These are phyloP conservation scores for Lepidium africanum DNA, from an alignment of 345 rosid genomes.

Conservation along the genomic window DNA sequence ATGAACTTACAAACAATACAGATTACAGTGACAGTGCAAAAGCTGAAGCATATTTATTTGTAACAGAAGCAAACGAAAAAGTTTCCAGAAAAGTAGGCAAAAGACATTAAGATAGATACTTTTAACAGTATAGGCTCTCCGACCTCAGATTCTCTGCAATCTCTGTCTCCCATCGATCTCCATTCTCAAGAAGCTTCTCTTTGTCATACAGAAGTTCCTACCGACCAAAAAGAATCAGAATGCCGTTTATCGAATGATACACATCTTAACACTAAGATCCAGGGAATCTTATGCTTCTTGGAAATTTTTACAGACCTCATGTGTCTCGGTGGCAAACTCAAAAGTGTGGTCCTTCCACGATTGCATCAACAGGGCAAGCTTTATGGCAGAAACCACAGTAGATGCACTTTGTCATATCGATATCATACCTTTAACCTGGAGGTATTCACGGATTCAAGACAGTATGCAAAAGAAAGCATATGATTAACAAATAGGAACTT, in stretches of 20 bases:
- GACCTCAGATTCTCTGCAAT: slow-evolving; percentile 95
- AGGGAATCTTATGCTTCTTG: background rate
- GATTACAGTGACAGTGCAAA: background rate
- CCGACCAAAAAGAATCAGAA: slow-evolving; percentile 11
- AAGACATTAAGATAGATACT: too few relatives aligned
- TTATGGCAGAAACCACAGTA: slow-evolving; percentile 99
- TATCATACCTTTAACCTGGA: slow-evolving; percentile 83
- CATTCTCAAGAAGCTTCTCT: slow-evolving; percentile 95
- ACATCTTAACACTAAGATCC: too few relatives aligned
- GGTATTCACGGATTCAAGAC: background rate
- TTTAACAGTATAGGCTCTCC: slow-evolving; percentile 87
- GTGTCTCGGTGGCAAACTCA: slow-evolving; percentile 94
- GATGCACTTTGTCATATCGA: slow-evolving; percentile 97
- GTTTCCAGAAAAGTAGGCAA: background rate
- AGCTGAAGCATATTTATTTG: slow-evolving; percentile 16
- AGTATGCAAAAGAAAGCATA: background rate
- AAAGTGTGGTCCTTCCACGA: slow-evolving; percentile 97
- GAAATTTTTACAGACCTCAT: slow-evolving; percentile 49
- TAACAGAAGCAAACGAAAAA: background rate
- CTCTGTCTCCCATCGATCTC: slow-evolving; percentile 97
- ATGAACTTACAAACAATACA: background rate
- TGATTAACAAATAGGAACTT: background rate
- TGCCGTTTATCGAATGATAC: background rate
- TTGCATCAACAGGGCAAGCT: slow-evolving; percentile 99
- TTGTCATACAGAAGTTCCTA: slow-evolving; percentile 94